Base-by-base conservation (phyloP, 2,329 filamentous ascomycete genomes). In the Ceratocystis papillata region DNA sequence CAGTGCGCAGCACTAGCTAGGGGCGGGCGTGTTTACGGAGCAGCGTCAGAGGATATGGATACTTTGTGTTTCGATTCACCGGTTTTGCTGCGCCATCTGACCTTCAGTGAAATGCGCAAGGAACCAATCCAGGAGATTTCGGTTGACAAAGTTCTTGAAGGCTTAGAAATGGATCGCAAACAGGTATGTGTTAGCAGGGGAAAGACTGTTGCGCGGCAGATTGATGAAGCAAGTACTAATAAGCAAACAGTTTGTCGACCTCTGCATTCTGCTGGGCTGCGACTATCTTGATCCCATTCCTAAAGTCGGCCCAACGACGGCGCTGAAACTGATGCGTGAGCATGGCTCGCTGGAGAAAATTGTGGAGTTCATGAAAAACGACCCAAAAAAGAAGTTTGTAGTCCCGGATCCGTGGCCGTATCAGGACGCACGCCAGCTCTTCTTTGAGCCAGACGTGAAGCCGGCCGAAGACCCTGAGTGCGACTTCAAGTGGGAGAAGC, bases 41-140 rank as follows among this genome's bases (percentile, higher is more conserved):
- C 94, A 22, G 94, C 94, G 2, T 96, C 89, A 70, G 94, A 99
- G 77, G 94, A 99, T 77, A 99, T 99, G 94, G 94, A 99, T 74
- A 99, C 94, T 0, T 79, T 99, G 65, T 97, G 93, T 73, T 99
- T 99, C 76, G 86, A 96, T 72, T 83, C 92, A 63, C 94, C 94
- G 0, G 92, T 99, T 67, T 79, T 99, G 60, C 79, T 99, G 69
- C 84, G 94, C 62, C 92, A 99, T 77, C 82, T 99, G 69, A 99
- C 94, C 1, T 97, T 96, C 75, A 95, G 90, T 73, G 94, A 99
- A 79, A 91, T 96, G 78, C 84, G 93, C 69, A 99, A 99, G 77
- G 92, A 97, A 75, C 94, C 94, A 0, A 96, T 99, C 71, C 92
- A 95, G 72, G 94, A 99, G 76, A 96, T 99, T 63, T 87, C 90